Conservation (phyloP, 306 rosid species). For the Chamaecrista fasciculata region DNA sequence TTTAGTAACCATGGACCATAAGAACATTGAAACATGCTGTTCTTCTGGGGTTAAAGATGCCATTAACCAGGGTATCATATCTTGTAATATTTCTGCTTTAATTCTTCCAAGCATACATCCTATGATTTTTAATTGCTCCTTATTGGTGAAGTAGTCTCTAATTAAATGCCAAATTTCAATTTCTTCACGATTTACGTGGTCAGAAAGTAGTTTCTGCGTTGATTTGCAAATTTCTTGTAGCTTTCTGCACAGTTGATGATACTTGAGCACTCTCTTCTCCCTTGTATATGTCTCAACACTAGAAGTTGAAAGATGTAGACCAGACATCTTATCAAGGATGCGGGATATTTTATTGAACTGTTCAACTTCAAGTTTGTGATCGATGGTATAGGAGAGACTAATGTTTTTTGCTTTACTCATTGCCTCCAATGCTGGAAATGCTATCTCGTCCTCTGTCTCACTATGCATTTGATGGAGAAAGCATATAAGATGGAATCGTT, state of each 20-base stretch:
- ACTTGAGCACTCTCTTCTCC: slow-evolving; percentile 44
- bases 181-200: slow-evolving; percentile 77
- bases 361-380: slow-evolving; percentile 70
- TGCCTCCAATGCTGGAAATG: slow-evolving; percentile 94
- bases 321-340: slow-evolving; percentile 62
- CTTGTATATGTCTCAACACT: slow-evolving; percentile 30
- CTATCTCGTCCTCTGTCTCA: slow-evolving; percentile 91
- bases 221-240: slow-evolving; percentile 78
- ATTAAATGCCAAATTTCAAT: slow-evolving; percentile 75
- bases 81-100: slow-evolving; percentile 70
- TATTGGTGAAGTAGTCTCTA: slow-evolving; percentile 63
- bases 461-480: slow-evolving; percentile 77
- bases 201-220: slow-evolving; percentile 51
- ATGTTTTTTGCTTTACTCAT: slow-evolving; percentile 72
- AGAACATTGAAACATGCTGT: slow-evolving; percentile 67
- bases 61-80: slow-evolving; percentile 96
- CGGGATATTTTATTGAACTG: slow-evolving; percentile 56
- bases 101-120: slow-evolving; percentile 92
- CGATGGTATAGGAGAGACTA: slow-evolving; percentile 79
- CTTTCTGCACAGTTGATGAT: slow-evolving; percentile 51
- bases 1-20: slow-evolving; percentile 76
- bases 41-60: slow-evolving; percentile 73
- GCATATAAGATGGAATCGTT: slow-evolving; percentile 59
- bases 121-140: slow-evolving; percentile 72
- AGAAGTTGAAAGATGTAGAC: slow-evolving; percentile 49